Conservation (phyloP, 2,329 filamentous ascomycete species). For the Arthrobotrys megalospora region DNA sequence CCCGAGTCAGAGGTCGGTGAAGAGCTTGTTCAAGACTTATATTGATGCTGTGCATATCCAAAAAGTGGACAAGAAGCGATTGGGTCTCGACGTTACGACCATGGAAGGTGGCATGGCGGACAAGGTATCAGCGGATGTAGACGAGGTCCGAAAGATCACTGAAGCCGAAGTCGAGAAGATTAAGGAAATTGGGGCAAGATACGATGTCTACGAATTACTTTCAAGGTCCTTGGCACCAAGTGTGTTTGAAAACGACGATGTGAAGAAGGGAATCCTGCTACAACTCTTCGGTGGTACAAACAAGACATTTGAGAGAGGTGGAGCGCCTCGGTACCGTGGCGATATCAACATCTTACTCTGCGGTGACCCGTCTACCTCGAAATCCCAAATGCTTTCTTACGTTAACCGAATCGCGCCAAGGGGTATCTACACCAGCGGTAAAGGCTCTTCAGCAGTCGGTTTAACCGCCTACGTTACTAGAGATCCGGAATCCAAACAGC, state of each 20-base stretch:
- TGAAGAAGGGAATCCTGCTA: conserved; percentile 97
- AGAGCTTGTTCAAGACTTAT: conserved; percentile 98
- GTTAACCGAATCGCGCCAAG: conserved; percentile 98
- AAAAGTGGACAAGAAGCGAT: conserved; percentile 93
- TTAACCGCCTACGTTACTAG: conserved; percentile 83
- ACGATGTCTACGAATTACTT: conserved; percentile 93
- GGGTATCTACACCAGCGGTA: conserved; percentile 82
- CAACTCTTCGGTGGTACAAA: conserved; percentile 98
- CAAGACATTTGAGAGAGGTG: conserved; percentile 96
- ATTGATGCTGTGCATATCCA: conserved; percentile 96
- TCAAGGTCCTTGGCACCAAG: conserved; percentile 92
- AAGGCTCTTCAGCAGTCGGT: conserved; percentile 82
- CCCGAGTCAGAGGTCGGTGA: conserved; percentile 90
- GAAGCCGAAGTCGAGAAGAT: conserved; percentile 93
- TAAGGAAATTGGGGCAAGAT: conserved; percentile 80
- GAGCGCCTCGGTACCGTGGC: conserved; percentile 93
- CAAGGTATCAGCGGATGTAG: conserved; percentile 78
- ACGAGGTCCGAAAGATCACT: conserved; percentile 86
- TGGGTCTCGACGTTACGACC: conserved; percentile 91
- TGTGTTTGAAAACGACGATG: conserved; percentile 97
- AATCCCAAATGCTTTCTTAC: conserved; percentile 94
- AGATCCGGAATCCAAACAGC: conserved; percentile 80
- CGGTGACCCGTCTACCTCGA: conserved; percentile 95
- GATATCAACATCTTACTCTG: conserved; percentile 98
- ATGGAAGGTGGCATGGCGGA: conserved; percentile 86